phyloP scores from a whole-genome alignment of 768 basidiomycete species.

The Paxillus rubicundulus region DNA sequence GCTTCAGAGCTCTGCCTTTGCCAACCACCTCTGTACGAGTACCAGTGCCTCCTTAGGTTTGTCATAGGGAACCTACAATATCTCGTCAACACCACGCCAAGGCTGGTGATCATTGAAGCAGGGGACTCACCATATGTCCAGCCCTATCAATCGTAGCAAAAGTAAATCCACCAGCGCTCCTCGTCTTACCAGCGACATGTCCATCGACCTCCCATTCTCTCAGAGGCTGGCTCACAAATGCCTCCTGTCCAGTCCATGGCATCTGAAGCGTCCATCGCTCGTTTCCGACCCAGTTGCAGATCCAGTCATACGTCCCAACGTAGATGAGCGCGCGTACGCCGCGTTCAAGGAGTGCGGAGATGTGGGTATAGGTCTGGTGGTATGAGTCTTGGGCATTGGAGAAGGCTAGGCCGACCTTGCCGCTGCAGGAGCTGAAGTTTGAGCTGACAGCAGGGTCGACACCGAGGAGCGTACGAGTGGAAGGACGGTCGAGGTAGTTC shows the following conservation, averaged over 20 bases:
- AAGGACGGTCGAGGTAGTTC: slow-evolving; percentile 59
- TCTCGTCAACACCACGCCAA: slow-evolving; percentile 2
- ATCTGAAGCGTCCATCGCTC: slow-evolving; percentile 71
- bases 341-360: slow-evolving; percentile 63
- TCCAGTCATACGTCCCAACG: slow-evolving; percentile 75
- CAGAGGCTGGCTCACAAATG: slow-evolving; percentile 47
- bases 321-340: slow-evolving; percentile 72
- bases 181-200: slow-evolving; percentile 51
- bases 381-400: slow-evolving; percentile 38
- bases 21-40: slow-evolving; percentile 50
- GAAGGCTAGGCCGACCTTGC: slow-evolving; percentile 51
- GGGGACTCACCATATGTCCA: slow-evolving; percentile 65
- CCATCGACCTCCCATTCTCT: slow-evolving; percentile 56
- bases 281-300: slow-evolving; percentile 79
- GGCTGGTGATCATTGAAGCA: background rate
- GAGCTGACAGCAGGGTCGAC: slow-evolving; percentile 48
- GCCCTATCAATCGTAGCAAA: slow-evolving; percentile 66
- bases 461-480: slow-evolving; percentile 55
- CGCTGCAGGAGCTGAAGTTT: slow-evolving; percentile 42
- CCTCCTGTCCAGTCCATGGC: slow-evolving; percentile 64
- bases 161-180: slow-evolving; percentile 58
- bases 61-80: slow-evolving; percentile 55
- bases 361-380: slow-evolving; percentile 32
- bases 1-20: slow-evolving; percentile 22
- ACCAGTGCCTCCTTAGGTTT: slow-evolving; percentile 54